Evolutionary conservation across 306 rosid species (phyloP), one percentile per base, ranked within the genome.

Genomic region (Sesbania bispinosa): DNA sequence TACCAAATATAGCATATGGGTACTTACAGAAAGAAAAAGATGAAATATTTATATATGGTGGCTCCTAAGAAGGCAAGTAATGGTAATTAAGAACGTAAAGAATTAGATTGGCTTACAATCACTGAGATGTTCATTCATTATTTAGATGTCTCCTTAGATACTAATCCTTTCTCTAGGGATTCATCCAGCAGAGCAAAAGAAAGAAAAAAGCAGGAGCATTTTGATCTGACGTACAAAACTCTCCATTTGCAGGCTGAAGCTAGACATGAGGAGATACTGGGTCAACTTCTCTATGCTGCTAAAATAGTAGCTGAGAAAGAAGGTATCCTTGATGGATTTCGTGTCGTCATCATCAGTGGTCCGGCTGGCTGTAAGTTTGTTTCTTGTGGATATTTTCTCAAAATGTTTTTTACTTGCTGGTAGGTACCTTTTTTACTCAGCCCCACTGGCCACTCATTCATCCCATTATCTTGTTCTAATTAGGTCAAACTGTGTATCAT

Each of bases 401-500:
- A 54, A 0, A 7, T 8, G 0, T 21, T 47, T 48, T 26, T 58
- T 13, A 23, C 10, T 71, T 32, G 27, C 58, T 32, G 27, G 24
- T 2, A 45, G 41, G 11, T 65, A 5, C 18, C 43, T 27, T 65
- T 4, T 29, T 65, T 47, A 10, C 29, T 65, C 6, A 64, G 23
- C 52, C 41, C 2, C 48, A 43, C 57, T 52, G n/a, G n/a, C n/a
- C n/a, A n/a, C n/a, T n/a, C n/a, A n/a, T n/a, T n/a, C 10, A 65
- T 8, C 14, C 6, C 2, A 15, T 26, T 15, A 5, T 45, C 58
- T 69, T 55, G 15, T 67, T 69, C 58, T 63, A 39, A 68, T 29
- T 71, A 92, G 96, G 96, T 76, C 97, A 92, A 85, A 89, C 93
- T 57, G 97, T 92, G 43, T 92, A 89, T 75, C 97, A 92, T 85